phyloP scores from a whole-genome alignment of 78 protist species.

The Speleostelium caveatum region DNA sequence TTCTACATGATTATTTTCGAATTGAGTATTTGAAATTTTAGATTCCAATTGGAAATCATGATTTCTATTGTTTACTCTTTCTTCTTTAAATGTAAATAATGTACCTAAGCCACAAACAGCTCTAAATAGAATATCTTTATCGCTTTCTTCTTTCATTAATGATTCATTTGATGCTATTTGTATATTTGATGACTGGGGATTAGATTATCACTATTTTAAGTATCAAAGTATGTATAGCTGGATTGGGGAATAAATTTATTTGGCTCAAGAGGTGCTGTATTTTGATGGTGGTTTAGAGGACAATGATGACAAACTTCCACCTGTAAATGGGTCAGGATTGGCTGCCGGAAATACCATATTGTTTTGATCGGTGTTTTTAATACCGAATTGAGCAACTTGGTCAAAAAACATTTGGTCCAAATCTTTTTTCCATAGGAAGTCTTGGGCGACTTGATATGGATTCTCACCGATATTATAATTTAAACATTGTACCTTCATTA shows the following conservation, averaged over 20 bases:
- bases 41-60: not conserved
- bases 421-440: conserved; percentile 49
- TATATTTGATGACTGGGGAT: no score
- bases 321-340: conserved; percentile 9
- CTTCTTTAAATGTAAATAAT: conserved; percentile 20
- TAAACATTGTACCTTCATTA: conserved; percentile 76
- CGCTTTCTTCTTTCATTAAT: not conserved
- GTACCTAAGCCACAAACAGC: conserved; percentile 41
- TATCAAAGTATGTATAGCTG: conserved; percentile 40
- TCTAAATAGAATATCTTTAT: conserved; percentile 18
- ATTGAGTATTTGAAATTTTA: not conserved
- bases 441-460: conserved; percentile 84
- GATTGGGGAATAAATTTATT: conserved; percentile 38
- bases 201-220: conserved; percentile 34
- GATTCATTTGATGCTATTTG: no score
- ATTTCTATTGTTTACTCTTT: no score
- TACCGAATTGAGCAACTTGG: conserved; percentile 79
- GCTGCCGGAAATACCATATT: conserved; percentile 1
- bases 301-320: conserved; percentile 17
- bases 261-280: not conserved
- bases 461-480: conserved; percentile 82
- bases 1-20: not conserved
- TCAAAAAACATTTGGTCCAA: conserved; percentile 61
- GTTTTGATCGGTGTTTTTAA: conserved; percentile 38
- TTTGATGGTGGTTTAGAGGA: not conserved